Conservation (phyloP, 331 rosid genomes). For the Prunus yedoensis region DNA sequence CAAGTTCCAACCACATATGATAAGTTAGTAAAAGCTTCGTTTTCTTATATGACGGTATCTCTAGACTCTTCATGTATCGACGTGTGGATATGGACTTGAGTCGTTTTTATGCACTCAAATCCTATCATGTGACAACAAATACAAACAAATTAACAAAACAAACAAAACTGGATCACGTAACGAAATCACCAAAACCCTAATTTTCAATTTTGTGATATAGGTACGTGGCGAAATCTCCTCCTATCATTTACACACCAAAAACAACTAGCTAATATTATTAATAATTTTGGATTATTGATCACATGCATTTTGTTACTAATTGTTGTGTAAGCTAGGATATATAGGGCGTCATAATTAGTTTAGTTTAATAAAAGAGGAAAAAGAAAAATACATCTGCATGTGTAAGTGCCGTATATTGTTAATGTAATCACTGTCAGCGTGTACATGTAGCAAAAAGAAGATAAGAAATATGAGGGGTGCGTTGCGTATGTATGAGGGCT, state of each 20-base stretch:
- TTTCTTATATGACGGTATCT: slow-evolving; percentile 18
- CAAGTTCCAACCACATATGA: not conserved
- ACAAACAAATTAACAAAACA: slow-evolving; percentile 22
- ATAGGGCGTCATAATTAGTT: too few relatives aligned
- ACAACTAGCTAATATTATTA: too few relatives aligned
- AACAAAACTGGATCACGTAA: slow-evolving; percentile 34
- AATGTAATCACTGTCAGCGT: not conserved
- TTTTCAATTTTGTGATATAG: not conserved
- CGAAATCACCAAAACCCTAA: not conserved
- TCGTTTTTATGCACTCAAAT: slow-evolving; percentile 37
- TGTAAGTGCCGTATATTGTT: not conserved
- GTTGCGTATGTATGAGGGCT: not conserved
- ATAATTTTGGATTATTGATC: not conserved
- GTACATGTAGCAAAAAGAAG: not conserved
- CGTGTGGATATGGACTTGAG: slow-evolving; percentile 24
- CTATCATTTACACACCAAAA: not conserved
- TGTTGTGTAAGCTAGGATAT: too few relatives aligned
- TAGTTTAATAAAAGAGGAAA: too few relatives aligned
- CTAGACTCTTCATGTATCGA: slow-evolving; percentile 5
- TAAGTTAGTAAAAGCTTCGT: slow-evolving; percentile 4
- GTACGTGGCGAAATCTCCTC: slow-evolving; percentile 36
- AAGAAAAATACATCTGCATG: not conserved
- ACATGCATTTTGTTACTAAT: too few relatives aligned
- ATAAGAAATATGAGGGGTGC: slow-evolving; percentile 19
- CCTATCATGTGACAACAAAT: slow-evolving; percentile 12